These are phyloP conservation scores for Sphagnum fallax DNA, from an alignment of 228 moss, liverwort and hornwort species.

Conservation along the genomic window DNA sequence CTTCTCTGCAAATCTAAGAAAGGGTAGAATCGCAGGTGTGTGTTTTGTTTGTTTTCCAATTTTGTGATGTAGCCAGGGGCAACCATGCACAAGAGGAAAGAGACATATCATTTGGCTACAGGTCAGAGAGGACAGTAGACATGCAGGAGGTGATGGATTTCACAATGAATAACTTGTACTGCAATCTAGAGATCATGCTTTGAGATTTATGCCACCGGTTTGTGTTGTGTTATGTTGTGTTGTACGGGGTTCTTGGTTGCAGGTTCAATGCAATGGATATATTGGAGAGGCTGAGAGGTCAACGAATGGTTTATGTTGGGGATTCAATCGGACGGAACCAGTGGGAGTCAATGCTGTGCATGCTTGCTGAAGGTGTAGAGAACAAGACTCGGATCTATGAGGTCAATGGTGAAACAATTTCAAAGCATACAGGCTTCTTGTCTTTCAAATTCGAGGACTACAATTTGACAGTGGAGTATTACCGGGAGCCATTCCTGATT, in stretches of 20 bases:
- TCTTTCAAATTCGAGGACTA: conserved; percentile 8
- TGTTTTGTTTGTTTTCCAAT: too few relatives aligned
- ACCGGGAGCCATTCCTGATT: conserved; percentile 18
- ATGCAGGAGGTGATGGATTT: neutral
- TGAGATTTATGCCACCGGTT: too few relatives aligned
- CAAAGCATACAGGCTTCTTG: conserved; percentile 15
- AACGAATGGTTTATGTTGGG: conserved; percentile 15
- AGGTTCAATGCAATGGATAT: conserved; percentile 16
- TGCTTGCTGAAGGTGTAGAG: conserved; percentile 7
- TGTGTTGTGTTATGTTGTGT: too few relatives aligned
- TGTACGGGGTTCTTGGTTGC: neutral
- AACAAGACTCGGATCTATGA: conserved; percentile 23
- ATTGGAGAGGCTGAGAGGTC: conserved; percentile 16
- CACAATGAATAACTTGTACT: neutral
- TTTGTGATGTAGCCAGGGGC: too few relatives aligned
- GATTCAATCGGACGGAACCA: conserved; percentile 25
- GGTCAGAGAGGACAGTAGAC: too few relatives aligned
- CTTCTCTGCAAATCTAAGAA: too few relatives aligned
- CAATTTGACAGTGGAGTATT: conserved; percentile 21
- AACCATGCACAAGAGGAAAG: too few relatives aligned
- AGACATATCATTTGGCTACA: too few relatives aligned
- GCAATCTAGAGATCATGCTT: too few relatives aligned
- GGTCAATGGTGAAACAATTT: conserved; percentile 14
- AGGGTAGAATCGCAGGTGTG: too few relatives aligned
- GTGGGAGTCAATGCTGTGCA: conserved; percentile 27